A percentile compares a stretch with the other conserved stretches of the same genome.
phyloP scores from a whole-genome alignment of 2,329 filamentous ascomycete species.

The Phyllachora maydis region DNA sequence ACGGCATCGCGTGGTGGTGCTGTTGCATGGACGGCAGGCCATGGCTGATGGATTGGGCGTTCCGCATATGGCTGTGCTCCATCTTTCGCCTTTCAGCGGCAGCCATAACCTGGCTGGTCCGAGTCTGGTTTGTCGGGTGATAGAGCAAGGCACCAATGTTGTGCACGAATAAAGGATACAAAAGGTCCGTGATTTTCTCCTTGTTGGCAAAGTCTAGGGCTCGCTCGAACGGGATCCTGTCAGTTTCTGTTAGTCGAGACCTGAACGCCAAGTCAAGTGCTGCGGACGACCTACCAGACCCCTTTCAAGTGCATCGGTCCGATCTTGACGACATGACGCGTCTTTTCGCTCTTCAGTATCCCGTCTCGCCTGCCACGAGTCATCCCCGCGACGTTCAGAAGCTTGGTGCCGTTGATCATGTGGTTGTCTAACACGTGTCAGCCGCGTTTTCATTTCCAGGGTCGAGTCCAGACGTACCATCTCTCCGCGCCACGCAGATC shows the following conservation, averaged over 20 bases:
- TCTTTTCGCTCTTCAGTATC: conserved; percentile 94
- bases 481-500: conserved; percentile 83
- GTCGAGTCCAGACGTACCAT: conserved; percentile 34
- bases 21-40: conserved; percentile 48
- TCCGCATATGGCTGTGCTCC: conserved; percentile 41
- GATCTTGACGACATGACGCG: conserved; percentile 93
- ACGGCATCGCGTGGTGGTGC: conserved; percentile 36
- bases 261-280: too few relatives aligned
- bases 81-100: conserved; percentile 63
- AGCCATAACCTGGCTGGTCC: conserved; percentile 73
- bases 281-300: conserved; percentile 55
- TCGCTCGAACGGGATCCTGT: conserved; percentile 90
- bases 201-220: conserved; percentile 98
- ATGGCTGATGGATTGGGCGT: conserved; percentile 26
- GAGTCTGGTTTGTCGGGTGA: conserved; percentile 72
- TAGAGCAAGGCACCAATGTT: conserved; percentile 90
- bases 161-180: conserved; percentile 94
- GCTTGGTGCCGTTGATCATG: conserved; percentile 97
- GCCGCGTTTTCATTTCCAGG: neutral
- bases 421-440: conserved; percentile 51
- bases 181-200: conserved; percentile 90
- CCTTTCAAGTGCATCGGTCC: conserved; percentile 98
- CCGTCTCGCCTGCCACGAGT: conserved; percentile 87
- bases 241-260: conserved; percentile 3
- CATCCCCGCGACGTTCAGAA: conserved; percentile 95